A percentile compares a stretch with the other conserved stretches of the same genome.
phyloP scores from a whole-genome alignment of 306 rosid species.

The Rosa multiflora region DNA sequence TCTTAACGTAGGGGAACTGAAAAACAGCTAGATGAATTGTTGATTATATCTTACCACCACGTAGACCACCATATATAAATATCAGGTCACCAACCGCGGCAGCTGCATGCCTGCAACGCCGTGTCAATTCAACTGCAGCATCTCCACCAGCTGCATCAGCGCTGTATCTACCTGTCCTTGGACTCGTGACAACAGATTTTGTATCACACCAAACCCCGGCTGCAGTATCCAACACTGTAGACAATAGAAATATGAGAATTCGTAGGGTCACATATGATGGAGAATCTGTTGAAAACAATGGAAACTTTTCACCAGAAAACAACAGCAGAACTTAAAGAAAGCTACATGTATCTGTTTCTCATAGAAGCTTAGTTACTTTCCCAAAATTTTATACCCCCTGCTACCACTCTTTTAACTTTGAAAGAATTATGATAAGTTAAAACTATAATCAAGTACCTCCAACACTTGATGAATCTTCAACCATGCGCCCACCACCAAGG shows the following conservation, averaged over 20 bases:
- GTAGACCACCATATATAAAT: conserved; percentile 94
- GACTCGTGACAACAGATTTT: conserved; percentile 92
- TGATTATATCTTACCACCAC: conserved; percentile 76
- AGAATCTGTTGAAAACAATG: conserved; percentile 5
- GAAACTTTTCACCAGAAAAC: conserved; percentile 22
- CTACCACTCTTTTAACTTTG: neutral
- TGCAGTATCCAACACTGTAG: conserved; percentile 96
- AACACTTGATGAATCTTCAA: conserved; percentile 96
- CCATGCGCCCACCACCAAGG: conserved; percentile 99
- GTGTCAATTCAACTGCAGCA: conserved; percentile 91
- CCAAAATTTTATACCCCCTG: neutral
- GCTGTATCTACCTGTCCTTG: conserved; percentile 96
- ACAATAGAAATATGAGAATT: conserved; percentile 25
- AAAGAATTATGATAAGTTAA: neutral
- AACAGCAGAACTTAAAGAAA: neutral
- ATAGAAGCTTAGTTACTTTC: neutral
- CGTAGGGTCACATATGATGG: conserved; percentile 13
- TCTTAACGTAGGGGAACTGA: conserved; percentile 16
- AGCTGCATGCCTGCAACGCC: conserved; percentile 99
- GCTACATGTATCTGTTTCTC: neutral
- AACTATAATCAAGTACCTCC: conserved; percentile 67
- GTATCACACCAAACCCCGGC: conserved; percentile 99
- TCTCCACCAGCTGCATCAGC: conserved; percentile 99
- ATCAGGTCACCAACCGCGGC: conserved; percentile 97
- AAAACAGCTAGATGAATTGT: conserved; percentile 24